A percentile compares a stretch with the other conserved stretches of the same genome.
Evolutionary conservation across 345 rosid genomes (phyloP).

Genomic region (Pistacia atlantica): DNA sequence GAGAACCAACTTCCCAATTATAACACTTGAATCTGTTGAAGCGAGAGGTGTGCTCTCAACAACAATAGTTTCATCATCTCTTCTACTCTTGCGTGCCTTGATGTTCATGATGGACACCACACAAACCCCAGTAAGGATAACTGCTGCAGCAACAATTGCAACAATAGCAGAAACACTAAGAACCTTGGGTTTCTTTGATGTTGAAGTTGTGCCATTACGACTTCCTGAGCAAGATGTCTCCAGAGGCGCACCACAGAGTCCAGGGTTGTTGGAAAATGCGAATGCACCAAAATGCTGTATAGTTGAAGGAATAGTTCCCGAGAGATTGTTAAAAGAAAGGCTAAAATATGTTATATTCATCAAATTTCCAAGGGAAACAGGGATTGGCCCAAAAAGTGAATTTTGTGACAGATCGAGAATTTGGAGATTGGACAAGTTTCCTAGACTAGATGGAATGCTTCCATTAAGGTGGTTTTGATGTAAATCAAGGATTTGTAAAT

Average conservation of each 20-base stretch:
- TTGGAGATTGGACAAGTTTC: slow-evolving; percentile 57
- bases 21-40: slow-evolving; percentile 68
- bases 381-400: slow-evolving; percentile 67
- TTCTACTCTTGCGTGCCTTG: slow-evolving; percentile 60
- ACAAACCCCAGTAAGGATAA: slow-evolving; percentile 85
- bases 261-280: slow-evolving; percentile 70
- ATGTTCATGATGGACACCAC: slow-evolving; percentile 79
- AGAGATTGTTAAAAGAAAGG: slow-evolving; percentile 77
- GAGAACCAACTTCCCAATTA: slow-evolving; percentile 88
- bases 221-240: slow-evolving; percentile 50
- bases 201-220: slow-evolving; percentile 30
- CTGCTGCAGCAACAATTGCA: slow-evolving; percentile 80
- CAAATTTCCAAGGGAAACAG: slow-evolving; percentile 67
- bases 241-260: slow-evolving; percentile 83
- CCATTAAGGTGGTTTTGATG: slow-evolving; percentile 66
- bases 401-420: slow-evolving; percentile 74
- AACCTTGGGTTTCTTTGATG: slow-evolving; percentile 43
- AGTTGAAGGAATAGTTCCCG: slow-evolving; percentile 63
- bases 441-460: slow-evolving; percentile 62
- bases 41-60: slow-evolving; percentile 78
- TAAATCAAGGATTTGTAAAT: slow-evolving; percentile 75
- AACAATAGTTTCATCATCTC: slow-evolving; percentile 45
- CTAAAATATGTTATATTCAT: slow-evolving; percentile 52
- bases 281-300: slow-evolving; percentile 65
- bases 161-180: slow-evolving; percentile 79